These are phyloP conservation scores for Nicotiana rustica DNA, from an alignment of 305 asterid genomes.

Conservation along the genomic window DNA sequence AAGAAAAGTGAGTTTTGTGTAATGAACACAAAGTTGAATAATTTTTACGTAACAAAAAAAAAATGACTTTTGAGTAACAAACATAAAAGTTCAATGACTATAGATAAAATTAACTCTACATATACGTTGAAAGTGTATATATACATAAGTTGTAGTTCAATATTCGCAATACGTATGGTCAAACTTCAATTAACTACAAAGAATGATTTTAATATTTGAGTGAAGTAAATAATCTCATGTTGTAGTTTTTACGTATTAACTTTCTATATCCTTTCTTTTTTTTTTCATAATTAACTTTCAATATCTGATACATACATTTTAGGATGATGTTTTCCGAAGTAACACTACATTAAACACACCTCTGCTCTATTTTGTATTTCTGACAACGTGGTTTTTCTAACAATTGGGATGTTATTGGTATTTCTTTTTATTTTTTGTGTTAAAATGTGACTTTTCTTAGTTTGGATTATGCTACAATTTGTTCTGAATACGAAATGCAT, in stretches of 20 bases:
- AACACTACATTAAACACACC: neutral
- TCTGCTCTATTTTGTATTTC: neutral
- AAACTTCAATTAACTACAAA: too few relatives aligned
- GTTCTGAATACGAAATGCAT: neutral
- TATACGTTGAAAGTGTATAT: too few relatives aligned
- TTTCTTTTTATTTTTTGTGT: too few relatives aligned
- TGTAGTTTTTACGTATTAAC: neutral
- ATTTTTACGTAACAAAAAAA: too few relatives aligned
- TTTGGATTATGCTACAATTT: neutral
- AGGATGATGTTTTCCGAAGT: neutral
- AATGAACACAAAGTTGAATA: too few relatives aligned
- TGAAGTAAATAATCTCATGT: neutral
- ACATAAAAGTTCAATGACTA: too few relatives aligned
- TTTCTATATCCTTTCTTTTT: neutral
- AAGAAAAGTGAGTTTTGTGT: too few relatives aligned
- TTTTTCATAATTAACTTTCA: neutral
- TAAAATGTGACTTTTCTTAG: slow-evolving; percentile 16
- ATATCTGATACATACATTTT: neutral
- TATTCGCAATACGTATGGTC: too few relatives aligned
- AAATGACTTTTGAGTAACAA: too few relatives aligned
- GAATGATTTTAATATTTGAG: too few relatives aligned
- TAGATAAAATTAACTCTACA: too few relatives aligned
- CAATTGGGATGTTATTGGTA: neutral
- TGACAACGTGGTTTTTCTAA: slow-evolving; percentile 5
- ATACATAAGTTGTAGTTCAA: too few relatives aligned